Evolutionary conservation across 257 asterid genomes (phyloP).

Genomic region (Penstemon eatonii): DNA sequence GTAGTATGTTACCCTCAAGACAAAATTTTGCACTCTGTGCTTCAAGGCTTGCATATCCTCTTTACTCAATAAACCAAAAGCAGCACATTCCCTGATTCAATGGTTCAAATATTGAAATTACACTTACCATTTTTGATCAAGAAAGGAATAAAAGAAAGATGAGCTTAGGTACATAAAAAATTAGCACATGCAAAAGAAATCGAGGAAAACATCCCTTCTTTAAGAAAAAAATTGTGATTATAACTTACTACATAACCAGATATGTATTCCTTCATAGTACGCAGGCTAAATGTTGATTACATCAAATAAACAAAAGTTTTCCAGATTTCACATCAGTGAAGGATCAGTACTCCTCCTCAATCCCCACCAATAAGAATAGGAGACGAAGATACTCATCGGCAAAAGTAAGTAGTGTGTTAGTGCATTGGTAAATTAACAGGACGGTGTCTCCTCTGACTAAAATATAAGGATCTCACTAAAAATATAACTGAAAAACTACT

Average conservation of each 20-base stretch:
- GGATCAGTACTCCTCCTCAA: neutral
- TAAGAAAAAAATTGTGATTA: neutral
- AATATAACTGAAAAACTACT: neutral
- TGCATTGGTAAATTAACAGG: neutral
- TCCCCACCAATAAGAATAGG: slow-evolving; percentile 1
- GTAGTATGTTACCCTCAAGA: slow-evolving; percentile 21
- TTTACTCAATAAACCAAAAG: slow-evolving; percentile 23
- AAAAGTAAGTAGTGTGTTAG: neutral
- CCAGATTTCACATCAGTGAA: neutral
- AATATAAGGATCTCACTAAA: neutral
- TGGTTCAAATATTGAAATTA: neutral
- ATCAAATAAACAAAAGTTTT: neutral
- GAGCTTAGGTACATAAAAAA: neutral
- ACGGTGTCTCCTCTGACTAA: neutral
- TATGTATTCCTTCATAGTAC: neutral
- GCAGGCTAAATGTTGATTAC: neutral
- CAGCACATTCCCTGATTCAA: slow-evolving; percentile 27
- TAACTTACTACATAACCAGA: neutral
- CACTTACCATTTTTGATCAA: neutral
- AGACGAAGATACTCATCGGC: neutral
- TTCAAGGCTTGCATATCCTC: slow-evolving; percentile 25
- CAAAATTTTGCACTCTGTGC: slow-evolving; percentile 28
- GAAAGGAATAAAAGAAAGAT: neutral
- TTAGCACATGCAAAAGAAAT: neutral
- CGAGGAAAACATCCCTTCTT: neutral